phyloP scores from a whole-genome alignment of 1,139 yeast species.

The Kodamaea alishanica region DNA sequence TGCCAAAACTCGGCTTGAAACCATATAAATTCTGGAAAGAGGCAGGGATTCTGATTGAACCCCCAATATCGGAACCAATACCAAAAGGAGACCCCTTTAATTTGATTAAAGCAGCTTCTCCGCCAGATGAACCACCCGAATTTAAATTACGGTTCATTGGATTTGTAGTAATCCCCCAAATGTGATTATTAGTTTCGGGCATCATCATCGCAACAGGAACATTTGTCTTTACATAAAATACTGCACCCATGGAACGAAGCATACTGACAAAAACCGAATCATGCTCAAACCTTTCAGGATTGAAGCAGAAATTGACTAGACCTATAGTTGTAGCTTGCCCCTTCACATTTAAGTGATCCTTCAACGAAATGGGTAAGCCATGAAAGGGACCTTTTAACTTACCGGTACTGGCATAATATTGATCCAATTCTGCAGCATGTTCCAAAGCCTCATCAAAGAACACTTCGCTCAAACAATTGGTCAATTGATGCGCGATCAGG shows the following conservation, averaged over 20 bases:
- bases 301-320: slow-evolving; percentile 31
- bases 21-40: slow-evolving; percentile 48
- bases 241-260: slow-evolving; percentile 30
- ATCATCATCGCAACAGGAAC: slow-evolving; percentile 39
- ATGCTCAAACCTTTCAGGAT: slow-evolving; percentile 20
- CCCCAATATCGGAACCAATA: slow-evolving; percentile 58
- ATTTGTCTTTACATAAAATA: slow-evolving; percentile 32
- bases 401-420: slow-evolving; percentile 23
- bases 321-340: slow-evolving; percentile 55
- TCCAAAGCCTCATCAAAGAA: slow-evolving; percentile 32
- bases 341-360: slow-evolving; percentile 44
- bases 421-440: slow-evolving; percentile 28
- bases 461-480: slow-evolving; percentile 35
- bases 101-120: slow-evolving; percentile 35
- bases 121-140: slow-evolving; percentile 39
- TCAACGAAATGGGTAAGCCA: slow-evolving; percentile 42
- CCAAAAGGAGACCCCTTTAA: slow-evolving; percentile 46
- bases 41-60: slow-evolving; percentile 49
- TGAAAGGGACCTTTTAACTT: slow-evolving; percentile 31
- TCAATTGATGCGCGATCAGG: slow-evolving; percentile 44
- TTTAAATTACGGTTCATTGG: slow-evolving; percentile 30
- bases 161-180: slow-evolving; percentile 32
- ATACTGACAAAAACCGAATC: slow-evolving; percentile 27
- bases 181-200: slow-evolving; percentile 35
- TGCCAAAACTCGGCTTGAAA: slow-evolving; percentile 45